Base-by-base conservation (phyloP, 768 basidiomycete genomes). In the Epithele typhae region DNA sequence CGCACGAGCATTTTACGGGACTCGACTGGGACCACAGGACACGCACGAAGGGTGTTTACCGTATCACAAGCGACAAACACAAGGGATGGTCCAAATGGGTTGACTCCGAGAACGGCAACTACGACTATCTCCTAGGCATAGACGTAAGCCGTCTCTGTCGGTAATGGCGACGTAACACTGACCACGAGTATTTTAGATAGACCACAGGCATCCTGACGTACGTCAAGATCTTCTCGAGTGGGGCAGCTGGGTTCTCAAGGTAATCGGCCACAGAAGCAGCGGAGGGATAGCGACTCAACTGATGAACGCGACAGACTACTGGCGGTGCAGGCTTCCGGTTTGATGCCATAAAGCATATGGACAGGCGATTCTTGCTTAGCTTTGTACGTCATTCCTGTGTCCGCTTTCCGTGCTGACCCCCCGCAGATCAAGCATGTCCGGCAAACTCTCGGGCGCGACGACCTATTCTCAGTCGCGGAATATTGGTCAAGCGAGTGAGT, bases 311-410 rank as follows among this genome's bases (percentile, higher is more conserved):
- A n/a, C 43, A 90, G 87, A 82, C 77, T 1, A 87, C 82, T 2
- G 78, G 76, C 7, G 82, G 78, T 10, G 64, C 66, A 25, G 93
- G 92, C 11, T 92, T 93, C 63, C 77, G 92, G 40, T 73, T 95
- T 23, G 93, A 95, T 59, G 93, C 92, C 15, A 87, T 93, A 54
- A 96, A 95, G 62, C 93, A 96, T 54, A 82, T 88, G 40, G 88
- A 92, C 63, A 69, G 75, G 46, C 66, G 68, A 19, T 91, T 90
- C 56, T 64, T 87, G n/a, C 58, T 77, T 3, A 70, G 76, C 27
- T 91, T 87, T 67, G 90, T 89, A 53, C 62, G 77, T 63, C 15
- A 25, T 3, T 24, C 10, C 4, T 37, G n/a, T n/a, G 19, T 17
- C 7, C 25, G 15, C 36, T 45, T 21, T 38, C 35, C 25, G 19